Percentiles rank a stretch among this genome's conserved stretches.
Conservation (phyloP, 192 early-diverging fungal species). For the Irineochytrium annulatum region DNA sequence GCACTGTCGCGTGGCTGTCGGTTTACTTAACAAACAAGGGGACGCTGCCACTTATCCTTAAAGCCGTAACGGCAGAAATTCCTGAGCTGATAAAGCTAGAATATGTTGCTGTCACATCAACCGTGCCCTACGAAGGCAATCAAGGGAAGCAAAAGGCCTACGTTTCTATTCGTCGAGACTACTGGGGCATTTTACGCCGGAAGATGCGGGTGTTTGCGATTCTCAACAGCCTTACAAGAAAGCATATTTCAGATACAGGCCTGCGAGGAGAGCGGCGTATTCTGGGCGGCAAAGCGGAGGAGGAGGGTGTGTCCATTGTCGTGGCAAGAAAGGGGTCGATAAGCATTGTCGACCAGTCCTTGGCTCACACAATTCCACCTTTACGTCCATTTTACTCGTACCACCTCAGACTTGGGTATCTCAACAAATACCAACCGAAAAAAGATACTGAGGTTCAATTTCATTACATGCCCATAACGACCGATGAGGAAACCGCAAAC, state of each 20-base stretch:
- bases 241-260: constrained; percentile 1
- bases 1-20: constrained; percentile 48
- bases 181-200: constrained; percentile 51
- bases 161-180: constrained; percentile 40
- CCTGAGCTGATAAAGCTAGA: constrained; percentile 48
- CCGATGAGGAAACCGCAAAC: constrained; percentile 31
- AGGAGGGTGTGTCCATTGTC: constrained; percentile 26
- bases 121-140: constrained; percentile 44
- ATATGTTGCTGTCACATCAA: constrained; percentile 43
- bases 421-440: constrained; percentile 40
- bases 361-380: constrained; percentile 36
- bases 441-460: constrained; percentile 43
- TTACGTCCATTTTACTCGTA: constrained; percentile 54
- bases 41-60: constrained; percentile 50
- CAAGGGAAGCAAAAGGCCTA: constrained; percentile 14
- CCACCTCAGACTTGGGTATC: constrained; percentile 50
- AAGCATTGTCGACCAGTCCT: constrained; percentile 14
- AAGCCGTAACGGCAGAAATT: constrained; percentile 36
- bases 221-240: constrained; percentile 31
- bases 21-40: constrained; percentile 55
- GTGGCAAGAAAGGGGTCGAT: constrained; percentile 4
- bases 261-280: neutral
- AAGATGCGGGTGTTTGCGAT: constrained; percentile 47
- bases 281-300: constrained; percentile 1
- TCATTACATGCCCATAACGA: constrained; percentile 51